Conservation (phyloP, 2,329 filamentous ascomycete species). For the Xylaria sp. region DNA sequence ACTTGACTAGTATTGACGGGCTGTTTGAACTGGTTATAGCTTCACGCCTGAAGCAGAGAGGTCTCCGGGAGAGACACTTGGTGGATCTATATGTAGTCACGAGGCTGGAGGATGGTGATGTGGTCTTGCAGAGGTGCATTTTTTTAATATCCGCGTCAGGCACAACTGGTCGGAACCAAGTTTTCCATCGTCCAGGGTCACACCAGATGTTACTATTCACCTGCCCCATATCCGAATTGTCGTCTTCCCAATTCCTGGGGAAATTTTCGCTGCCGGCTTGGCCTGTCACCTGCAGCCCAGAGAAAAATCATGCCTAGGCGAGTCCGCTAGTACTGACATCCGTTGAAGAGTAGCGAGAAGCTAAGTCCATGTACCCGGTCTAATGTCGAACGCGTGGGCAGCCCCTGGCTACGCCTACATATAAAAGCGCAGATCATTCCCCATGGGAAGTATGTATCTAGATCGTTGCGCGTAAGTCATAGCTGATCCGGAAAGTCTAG, state of each 20-base stretch:
- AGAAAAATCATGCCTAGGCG: neutral
- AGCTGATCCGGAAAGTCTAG: slow-evolving; percentile 4
- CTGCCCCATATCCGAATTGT: neutral
- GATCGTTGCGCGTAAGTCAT: slow-evolving; percentile 1
- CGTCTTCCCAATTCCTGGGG: neutral
- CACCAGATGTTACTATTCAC: slow-evolving; percentile 9
- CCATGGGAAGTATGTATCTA: neutral
- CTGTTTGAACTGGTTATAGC: neutral
- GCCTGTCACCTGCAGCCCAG: neutral
- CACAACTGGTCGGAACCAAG: slow-evolving; percentile 25
- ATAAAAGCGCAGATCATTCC: slow-evolving; percentile 34
- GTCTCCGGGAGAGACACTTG: slow-evolving; percentile 1
- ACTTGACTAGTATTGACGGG: neutral
- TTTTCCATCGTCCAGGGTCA: slow-evolving; percentile 14
- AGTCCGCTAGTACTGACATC: slow-evolving; percentile 1
- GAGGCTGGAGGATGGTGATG: slow-evolving; percentile 20
- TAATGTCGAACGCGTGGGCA: neutral
- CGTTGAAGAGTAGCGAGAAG: slow-evolving; percentile 4
- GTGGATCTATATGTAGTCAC: slow-evolving; percentile 5
- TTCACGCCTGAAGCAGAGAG: neutral
- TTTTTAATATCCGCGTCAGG: slow-evolving; percentile 10
- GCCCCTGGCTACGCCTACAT: slow-evolving; percentile 9
- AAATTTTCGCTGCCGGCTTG: neutral
- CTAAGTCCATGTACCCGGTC: neutral
- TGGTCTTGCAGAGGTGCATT: slow-evolving; percentile 15